Conservation (phyloP, 2,329 filamentous ascomycete species). For the Ophiosphaerella herpotricha region DNA sequence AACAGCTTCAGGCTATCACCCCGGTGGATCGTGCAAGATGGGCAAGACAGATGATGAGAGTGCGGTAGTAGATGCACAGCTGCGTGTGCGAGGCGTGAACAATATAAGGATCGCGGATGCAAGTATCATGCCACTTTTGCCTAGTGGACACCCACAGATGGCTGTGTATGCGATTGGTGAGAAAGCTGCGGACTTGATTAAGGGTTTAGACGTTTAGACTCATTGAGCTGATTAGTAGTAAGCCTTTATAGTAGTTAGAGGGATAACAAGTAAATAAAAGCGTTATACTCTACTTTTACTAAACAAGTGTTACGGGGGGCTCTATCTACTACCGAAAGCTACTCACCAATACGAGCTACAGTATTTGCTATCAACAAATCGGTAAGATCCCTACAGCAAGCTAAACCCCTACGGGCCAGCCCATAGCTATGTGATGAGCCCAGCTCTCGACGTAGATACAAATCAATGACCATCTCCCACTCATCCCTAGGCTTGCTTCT, state of each 20-base stretch:
- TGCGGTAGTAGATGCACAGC: conserved; percentile 32
- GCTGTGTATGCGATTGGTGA: conserved; percentile 16
- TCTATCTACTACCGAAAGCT: too few relatives aligned
- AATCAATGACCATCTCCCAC: too few relatives aligned
- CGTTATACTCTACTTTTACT: too few relatives aligned
- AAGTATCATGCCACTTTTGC: conserved; percentile 4
- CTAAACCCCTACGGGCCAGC: too few relatives aligned
- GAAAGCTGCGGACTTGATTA: conserved; percentile 8
- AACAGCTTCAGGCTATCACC: conserved; percentile 34
- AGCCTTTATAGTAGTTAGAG: not conserved
- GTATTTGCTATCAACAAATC: too few relatives aligned
- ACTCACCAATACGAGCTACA: too few relatives aligned
- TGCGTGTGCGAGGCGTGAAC: conserved; percentile 28
- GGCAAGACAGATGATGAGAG: conserved; percentile 26
- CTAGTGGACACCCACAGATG: conserved; percentile 13
- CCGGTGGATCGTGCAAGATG: conserved; percentile 66
- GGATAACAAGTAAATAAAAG: not conserved
- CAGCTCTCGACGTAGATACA: too few relatives aligned
- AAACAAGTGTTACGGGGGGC: too few relatives aligned
- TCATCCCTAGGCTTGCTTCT: too few relatives aligned
- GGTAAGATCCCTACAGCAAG: too few relatives aligned
- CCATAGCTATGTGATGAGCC: too few relatives aligned
- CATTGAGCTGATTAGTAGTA: not conserved
- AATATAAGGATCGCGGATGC: conserved; percentile 35
- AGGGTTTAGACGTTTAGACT: not conserved